These are phyloP conservation scores for Domatiomyces globalis DNA, from an alignment of 2,329 filamentous ascomycete species.

Conservation along the genomic window DNA sequence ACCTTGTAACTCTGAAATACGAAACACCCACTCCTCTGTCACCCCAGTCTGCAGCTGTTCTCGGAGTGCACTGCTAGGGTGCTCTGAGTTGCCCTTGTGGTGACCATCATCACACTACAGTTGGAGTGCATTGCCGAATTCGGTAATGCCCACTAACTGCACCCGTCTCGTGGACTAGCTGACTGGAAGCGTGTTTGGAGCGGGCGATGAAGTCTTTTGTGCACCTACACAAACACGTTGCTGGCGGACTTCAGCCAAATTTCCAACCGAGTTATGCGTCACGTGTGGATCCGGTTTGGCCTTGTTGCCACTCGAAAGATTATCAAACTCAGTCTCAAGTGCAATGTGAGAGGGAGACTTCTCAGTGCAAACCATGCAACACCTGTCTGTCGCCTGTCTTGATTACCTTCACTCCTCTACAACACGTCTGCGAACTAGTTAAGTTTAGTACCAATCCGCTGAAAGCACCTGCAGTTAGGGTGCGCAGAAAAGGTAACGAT, in stretches of 20 bases:
- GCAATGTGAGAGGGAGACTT: too few species aligned
- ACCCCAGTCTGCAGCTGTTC: too few species aligned
- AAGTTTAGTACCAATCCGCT: not conserved
- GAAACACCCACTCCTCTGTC: not conserved
- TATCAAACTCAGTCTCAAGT: too few species aligned
- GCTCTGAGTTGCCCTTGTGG: too few species aligned
- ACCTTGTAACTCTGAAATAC: not conserved
- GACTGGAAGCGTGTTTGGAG: not conserved
- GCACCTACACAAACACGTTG: not conserved
- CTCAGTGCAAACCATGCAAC: too few species aligned
- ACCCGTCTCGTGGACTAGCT: not conserved
- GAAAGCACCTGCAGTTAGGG: too few species aligned
- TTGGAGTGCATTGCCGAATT: not conserved
- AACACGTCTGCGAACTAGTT: not conserved
- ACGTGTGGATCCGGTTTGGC: not conserved
- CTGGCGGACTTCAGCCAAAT: not conserved
- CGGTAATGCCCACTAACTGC: not conserved
- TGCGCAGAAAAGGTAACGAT: not conserved
- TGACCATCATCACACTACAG: not conserved
- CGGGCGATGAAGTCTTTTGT: not conserved
- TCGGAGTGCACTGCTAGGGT: too few species aligned
- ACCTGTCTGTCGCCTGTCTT: too few species aligned
- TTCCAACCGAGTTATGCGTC: not conserved
- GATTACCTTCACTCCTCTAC: too few species aligned
- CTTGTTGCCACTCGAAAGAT: not conserved